Percentiles rank a stretch among this genome's conserved stretches.
Conservation (phyloP, 192 early-diverging fungal species). For the Podila epicladia region DNA sequence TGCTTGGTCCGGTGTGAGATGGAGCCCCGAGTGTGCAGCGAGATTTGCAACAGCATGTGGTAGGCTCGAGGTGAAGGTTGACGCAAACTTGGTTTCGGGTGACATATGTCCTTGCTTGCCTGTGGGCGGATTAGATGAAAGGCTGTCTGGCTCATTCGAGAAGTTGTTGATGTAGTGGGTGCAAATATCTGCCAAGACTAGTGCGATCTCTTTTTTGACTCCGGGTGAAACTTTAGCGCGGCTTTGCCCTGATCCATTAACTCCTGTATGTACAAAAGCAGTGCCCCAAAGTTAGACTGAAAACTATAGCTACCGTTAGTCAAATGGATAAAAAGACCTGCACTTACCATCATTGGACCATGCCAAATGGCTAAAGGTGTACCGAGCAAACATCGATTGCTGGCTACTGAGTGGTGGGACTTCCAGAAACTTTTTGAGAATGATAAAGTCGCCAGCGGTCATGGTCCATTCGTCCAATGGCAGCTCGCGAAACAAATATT, state of each 20-base stretch:
- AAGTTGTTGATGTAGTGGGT: constrained; percentile 11
- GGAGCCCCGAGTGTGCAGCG: constrained; percentile 41
- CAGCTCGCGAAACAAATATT: constrained; percentile 58
- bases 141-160: not conserved
- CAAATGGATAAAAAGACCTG: not conserved
- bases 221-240: not conserved
- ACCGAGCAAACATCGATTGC: constrained; percentile 30
- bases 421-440: constrained; percentile 41
- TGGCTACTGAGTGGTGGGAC: constrained; percentile 26
- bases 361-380: constrained; percentile 10
- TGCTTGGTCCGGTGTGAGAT: constrained; percentile 23
- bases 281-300: no score
- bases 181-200: constrained; percentile 26
- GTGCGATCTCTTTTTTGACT: constrained; percentile 21
- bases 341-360: constrained; percentile 21
- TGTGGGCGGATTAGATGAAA: not conserved
- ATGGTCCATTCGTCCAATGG: constrained; percentile 53
- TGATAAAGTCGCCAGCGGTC: constrained; percentile 38
- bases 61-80: constrained; percentile 28
- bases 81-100: constrained; percentile 5
- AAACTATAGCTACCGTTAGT: no score
- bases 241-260: not conserved
- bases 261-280: not conserved
- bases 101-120: not conserved
- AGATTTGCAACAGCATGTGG: constrained; percentile 38